These are phyloP conservation scores for Blyttiomyces sp. DNA, from an alignment of 371 early-diverging fungal species.

Conservation along the genomic window DNA sequence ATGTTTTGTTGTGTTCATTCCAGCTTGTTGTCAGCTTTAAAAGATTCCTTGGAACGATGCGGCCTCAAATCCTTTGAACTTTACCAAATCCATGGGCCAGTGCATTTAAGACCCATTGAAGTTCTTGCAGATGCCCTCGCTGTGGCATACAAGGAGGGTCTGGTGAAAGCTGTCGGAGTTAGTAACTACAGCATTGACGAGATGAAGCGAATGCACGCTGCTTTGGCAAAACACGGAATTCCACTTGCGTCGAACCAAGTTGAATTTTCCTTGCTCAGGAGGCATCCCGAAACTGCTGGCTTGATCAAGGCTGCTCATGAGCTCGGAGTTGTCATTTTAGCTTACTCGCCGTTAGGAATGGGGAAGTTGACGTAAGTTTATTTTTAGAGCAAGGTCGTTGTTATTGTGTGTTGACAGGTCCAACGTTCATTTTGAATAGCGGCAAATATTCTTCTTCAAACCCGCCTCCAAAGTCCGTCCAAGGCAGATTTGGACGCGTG, in stretches of 20 bases:
- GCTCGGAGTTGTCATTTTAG: no score
- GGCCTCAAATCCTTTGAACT: conserved; percentile 31
- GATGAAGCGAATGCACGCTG: conserved; percentile 47
- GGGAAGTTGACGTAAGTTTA: no score
- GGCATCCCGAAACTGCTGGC: conserved; percentile 50
- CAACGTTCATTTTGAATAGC: no score
- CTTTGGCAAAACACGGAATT: conserved; percentile 48
- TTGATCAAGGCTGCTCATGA: conserved; percentile 34
- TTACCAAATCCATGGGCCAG: conserved; percentile 74
- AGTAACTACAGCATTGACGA: conserved; percentile 60
- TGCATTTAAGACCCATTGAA: conserved; percentile 48
- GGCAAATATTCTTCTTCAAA: no score
- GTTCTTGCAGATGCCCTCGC: conserved; percentile 50
- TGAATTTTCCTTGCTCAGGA: conserved; percentile 49
- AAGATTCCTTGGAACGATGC: neutral
- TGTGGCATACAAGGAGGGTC: conserved; percentile 50
- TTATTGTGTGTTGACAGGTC: no score
- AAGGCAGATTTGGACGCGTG: no score
- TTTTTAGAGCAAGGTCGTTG: no score
- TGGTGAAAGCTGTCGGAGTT: conserved; percentile 64
- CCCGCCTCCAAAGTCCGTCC: no score
- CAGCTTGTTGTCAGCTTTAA: neutral
- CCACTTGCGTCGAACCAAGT: conserved; percentile 57
- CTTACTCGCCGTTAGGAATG: no score
- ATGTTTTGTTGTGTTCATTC: no score